These are phyloP conservation scores for Pleurotus cornucopiae DNA, from an alignment of 768 basidiomycete species.

Conservation along the genomic window DNA sequence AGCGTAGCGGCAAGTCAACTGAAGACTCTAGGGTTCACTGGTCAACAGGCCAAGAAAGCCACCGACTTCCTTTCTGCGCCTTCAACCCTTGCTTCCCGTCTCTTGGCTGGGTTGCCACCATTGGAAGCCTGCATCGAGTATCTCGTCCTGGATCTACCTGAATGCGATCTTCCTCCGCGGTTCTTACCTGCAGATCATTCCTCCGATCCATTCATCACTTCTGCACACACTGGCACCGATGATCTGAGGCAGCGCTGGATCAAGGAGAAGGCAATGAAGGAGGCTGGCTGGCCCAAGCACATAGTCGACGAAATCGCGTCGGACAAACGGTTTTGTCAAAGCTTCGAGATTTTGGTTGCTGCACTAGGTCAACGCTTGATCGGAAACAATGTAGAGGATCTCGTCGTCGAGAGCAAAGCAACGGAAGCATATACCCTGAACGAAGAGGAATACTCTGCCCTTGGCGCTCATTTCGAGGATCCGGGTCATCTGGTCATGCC, in stretches of 20 bases:
- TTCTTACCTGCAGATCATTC: conserved; percentile 65
- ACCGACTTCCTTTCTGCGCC: conserved; percentile 53
- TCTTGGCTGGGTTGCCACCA: conserved; percentile 55
- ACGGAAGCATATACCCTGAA: conserved; percentile 29
- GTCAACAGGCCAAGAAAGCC: conserved; percentile 45
- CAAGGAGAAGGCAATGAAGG: conserved; percentile 74
- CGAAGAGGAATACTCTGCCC: conserved; percentile 45
- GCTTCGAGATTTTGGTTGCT: conserved; percentile 54
- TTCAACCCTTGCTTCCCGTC: conserved; percentile 54
- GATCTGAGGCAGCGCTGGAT: conserved; percentile 74
- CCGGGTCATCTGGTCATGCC: conserved; percentile 53
- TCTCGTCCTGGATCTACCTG: conserved; percentile 77
- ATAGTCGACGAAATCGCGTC: conserved; percentile 55
- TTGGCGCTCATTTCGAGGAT: conserved; percentile 48
- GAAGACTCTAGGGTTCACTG: conserved; percentile 61
- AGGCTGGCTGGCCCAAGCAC: conserved; percentile 78
- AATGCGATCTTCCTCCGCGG: conserved; percentile 78
- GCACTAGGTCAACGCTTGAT: conserved; percentile 51
- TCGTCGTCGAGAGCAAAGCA: background rate
- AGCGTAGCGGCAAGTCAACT: conserved; percentile 52
- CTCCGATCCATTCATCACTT: conserved; percentile 65
- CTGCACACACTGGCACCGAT: conserved; percentile 56
- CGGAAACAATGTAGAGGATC: conserved; percentile 32
- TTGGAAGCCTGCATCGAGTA: conserved; percentile 83
- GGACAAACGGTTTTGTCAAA: conserved; percentile 31